Base-by-base conservation (phyloP, 805 yeast genomes). In the Wickerhamomyces bisporus region DNA sequence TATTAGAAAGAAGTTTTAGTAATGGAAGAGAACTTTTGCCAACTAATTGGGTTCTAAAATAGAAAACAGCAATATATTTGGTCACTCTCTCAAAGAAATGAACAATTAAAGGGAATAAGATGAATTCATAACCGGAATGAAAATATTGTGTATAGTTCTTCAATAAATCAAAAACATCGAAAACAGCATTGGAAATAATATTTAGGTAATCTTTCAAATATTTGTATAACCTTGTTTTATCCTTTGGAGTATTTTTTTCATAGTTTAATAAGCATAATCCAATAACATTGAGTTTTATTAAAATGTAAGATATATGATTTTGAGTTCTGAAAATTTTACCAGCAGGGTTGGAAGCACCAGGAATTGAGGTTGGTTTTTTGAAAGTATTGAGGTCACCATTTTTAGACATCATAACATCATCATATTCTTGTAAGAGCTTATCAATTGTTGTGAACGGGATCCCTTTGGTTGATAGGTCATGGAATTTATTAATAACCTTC, bases 71-170 rank as follows among this genome's bases (percentile, higher is more conserved):
- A 4, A 49, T 16, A 17, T 30, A 34, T n/a, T 27, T 40, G 6
- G 43, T 15, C 1, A 43, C 17, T 18, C 39, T 46, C 14, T 48
- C 53, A 16, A 54, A 14, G 5, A 40, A 28, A n/a, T 39, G 40
- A 6, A 49, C 28, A 3, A 48, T 25, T 7, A 21, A 24, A 13
- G 44, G 43, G 19, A 46, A 19, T 4, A 49, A 13, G 5, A 49
- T 18, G 15, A 49, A 42, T 30, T 53, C 57, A 34, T 38, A 42
- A 2, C 54, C 53, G 3, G 49, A 30, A 9, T 41, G 38, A 38
- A 41, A 53, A 34, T 53, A 53, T 3, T 15, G 32, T 12, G 40
- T 32, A 26, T 42, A 45, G 25, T 54, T 53, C 25, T 39, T 37
- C 3, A 48, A 29, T 5, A 53, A 31, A 38, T 53, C 59, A 38